Percentiles rank a stretch among this genome's conserved stretches.
Evolutionary conservation across 2,329 filamentous ascomycete genomes (phyloP).

Genomic region (Penicillium hordei): DNA sequence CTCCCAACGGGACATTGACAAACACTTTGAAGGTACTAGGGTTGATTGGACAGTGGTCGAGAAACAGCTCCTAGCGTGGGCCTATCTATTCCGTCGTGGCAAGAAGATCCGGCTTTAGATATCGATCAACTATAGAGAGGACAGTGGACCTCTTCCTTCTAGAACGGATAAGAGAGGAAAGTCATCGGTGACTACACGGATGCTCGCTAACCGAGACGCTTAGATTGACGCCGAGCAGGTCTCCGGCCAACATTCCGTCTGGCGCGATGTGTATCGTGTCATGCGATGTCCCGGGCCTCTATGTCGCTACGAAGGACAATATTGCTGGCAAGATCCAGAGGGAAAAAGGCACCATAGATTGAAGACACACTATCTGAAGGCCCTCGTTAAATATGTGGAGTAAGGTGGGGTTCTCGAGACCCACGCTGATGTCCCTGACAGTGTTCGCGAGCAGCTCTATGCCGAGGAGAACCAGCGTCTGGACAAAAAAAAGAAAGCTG

Average conservation of each 20-base stretch:
- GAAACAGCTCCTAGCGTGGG: no score
- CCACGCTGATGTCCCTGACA: no score
- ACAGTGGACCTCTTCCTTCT: no score
- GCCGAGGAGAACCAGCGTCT: no score
- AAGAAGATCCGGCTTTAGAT: no score
- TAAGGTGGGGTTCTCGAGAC: conserved; percentile 5
- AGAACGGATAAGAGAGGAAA: conserved; percentile 21
- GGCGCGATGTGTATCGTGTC: conserved; percentile 32
- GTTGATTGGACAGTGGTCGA: no score
- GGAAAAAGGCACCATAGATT: conserved; percentile 38
- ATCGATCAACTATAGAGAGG: no score
- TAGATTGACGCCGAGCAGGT: conserved; percentile 23
- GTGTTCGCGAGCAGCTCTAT: no score
- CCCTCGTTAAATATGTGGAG: conserved; percentile 30
- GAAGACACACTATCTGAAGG: conserved; percentile 27
- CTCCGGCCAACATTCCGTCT: conserved; percentile 28
- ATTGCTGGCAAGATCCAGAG: conserved; percentile 37
- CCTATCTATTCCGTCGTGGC: no score
- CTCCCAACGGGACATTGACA: not conserved
- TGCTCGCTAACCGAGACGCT: conserved; percentile 27
- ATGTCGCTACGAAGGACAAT: conserved; percentile 26
- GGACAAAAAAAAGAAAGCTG: no score
- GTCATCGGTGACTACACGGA: conserved; percentile 23
- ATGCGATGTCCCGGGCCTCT: conserved; percentile 33
- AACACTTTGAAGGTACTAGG: no score